Evolutionary conservation across 2,329 filamentous ascomycete species (phyloP), one percentile per base, ranked within the genome.

Genomic region (Phaeosphaeria sp.): DNA sequence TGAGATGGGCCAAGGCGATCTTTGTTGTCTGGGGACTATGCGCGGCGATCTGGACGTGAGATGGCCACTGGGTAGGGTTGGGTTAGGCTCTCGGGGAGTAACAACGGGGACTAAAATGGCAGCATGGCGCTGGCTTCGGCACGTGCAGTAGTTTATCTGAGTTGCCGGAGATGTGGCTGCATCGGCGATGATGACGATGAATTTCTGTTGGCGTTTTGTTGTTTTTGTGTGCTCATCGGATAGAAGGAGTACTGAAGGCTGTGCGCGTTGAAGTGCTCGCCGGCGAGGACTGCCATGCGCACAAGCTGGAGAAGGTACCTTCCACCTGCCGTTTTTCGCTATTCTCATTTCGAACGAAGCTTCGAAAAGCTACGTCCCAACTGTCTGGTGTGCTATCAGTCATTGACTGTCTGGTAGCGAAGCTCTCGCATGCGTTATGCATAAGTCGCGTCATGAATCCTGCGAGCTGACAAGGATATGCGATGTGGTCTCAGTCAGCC

Each of bases 401-500:
- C 36, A 39, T 39, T 17, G 36, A 15, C 15, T 39, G 15, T 17
- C 15, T 39, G 15, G 36, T 39, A 39, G 36, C 36, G 36, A 39
- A 39, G 5, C 5, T 39, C 4, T 39, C 15, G 15, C 36, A 13
- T n/a, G n/a, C 25, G 25, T 9, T 9, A 4, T 27, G 25, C 25
- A 27, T 27, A 5, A 5, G 25, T 27, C 25, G 15, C 36, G 15
- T 7, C 30, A 36, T 13, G 30, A 17, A n/a, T 39, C 5, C 7
- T 6, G 36, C 36, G 36, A 39, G 36, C 15, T 17, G 20, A 46
- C 50, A 5, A 18, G 50, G 50, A 7, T 46, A 17, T 22, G 42
- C 43, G 22, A 18, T 51, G 49, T 52, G 50, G 27, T 39, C 17
- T 47, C 25, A 39, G 41, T 46, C 50, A 53, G 42, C 50, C 43